Evolutionary conservation across 1,139 yeast species (phyloP), one percentile per base, ranked within the genome.

Genomic region (Yamadazyma friedrichii): DNA sequence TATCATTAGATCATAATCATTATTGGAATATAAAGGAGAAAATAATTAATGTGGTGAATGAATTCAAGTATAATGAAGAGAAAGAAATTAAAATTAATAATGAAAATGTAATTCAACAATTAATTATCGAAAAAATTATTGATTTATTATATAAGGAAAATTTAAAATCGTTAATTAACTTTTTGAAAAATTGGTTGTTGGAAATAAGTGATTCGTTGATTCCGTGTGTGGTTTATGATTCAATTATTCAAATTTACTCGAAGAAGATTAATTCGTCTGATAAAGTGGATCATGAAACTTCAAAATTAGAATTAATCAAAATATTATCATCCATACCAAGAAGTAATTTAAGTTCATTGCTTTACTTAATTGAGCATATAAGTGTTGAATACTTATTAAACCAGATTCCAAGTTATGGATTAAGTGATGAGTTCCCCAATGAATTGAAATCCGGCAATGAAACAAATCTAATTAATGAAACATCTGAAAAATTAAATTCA

Each of bases 191-290:
- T 42, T 73, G 78, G 78, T 50, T 72, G 20, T 56, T 73, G 25
- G 77, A 73, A 44, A 61, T 67, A 11, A 61, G 65, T 31, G 78
- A 73, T 45, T 67, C 76, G 0, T 47, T 70, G 26, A 66, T 73
- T n/a, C 78, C 78, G 0, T 68, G 70, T 45, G 61, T 69, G 49
- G 61, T 66, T 2, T 69, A 59, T 48, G 77, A 71, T 41, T 55
- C 70, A 6, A 47, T 71, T 20, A 39, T 63, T 9, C 55, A 51
- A 10, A 46, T 54, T 30, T 69, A 67, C 44, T 48, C 50, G 27
- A 37, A 34, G 9, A 24, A 34, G 6, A 33, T 38, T 2, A 20
- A 5, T 20, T 6, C 24, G 5, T 8, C 24, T 20, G 11, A 13
- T 10, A 24, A 13, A 6, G 27, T n/a, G 3, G 15, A 17, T 15